Evolutionary conservation across 176 grass and related monocot genomes (phyloP).

Genomic region (maize (Zea mays)): Zm-B73-REFERENCE-NAM-5.0 NC_050100.1:196610001-196610500

Average conservation of each 20-base stretch:
- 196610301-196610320: constrained; percentile 8
- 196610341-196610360: not conserved
- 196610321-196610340: not conserved
- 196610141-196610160: not conserved
- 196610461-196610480: too few species aligned
- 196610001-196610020: not conserved
- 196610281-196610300: not conserved
- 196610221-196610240: not conserved
- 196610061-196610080: constrained; percentile 1
- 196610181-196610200: not conserved
- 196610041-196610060: not conserved
- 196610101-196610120: not conserved
- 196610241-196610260: constrained; percentile 13
- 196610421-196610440: too few species aligned
- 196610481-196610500: too few species aligned
- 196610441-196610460: too few species aligned
- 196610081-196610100: not conserved
- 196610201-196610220: not conserved
- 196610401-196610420: not conserved
- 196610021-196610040: not conserved
- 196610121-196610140: not conserved
- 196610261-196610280: not conserved
- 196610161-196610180: not conserved
- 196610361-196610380: not conserved
- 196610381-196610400: not conserved